Percentiles rank a stretch among this genome's conserved stretches.
phyloP scores from a whole-genome alignment of 2,329 filamentous ascomycete species.

The Fusarium nisikadoi region DNA sequence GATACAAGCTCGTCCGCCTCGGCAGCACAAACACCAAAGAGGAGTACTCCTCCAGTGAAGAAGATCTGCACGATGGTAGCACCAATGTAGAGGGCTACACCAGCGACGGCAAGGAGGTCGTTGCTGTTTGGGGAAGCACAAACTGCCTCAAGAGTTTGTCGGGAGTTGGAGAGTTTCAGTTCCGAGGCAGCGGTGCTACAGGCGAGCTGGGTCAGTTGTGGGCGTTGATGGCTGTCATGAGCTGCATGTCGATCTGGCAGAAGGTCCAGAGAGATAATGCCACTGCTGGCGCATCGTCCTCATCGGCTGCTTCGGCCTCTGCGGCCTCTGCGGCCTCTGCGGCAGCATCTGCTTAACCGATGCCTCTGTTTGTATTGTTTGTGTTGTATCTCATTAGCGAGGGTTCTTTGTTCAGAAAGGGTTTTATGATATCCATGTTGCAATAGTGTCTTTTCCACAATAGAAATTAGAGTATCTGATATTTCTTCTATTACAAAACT shows the following conservation, averaged over 20 bases:
- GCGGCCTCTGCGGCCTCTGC: not conserved
- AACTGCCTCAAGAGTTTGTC: slow-evolving; percentile 25
- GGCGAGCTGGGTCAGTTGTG: slow-evolving; percentile 42
- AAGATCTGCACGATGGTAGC: not conserved
- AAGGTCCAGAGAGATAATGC: slow-evolving; percentile 18
- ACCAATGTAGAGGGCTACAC: slow-evolving; percentile 27
- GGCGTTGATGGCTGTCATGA: slow-evolving; percentile 43
- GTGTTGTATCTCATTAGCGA: not conserved
- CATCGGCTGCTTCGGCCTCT: slow-evolving; percentile 2
- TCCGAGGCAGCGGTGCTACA: slow-evolving; percentile 41
- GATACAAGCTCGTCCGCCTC: slow-evolving; percentile 43
- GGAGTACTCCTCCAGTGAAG: slow-evolving; percentile 14
- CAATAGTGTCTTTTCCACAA: not conserved
- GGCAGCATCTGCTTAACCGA: not conserved
- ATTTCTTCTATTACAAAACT: too few species aligned
- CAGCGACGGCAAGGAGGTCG: slow-evolving; percentile 40
- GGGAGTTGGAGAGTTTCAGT: slow-evolving; percentile 40
- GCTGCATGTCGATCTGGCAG: slow-evolving; percentile 41
- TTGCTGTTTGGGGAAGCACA: slow-evolving; percentile 37
- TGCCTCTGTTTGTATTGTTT: not conserved
- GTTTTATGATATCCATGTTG: slow-evolving; percentile 6
- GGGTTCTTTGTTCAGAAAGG: not conserved
- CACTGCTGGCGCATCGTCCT: not conserved
- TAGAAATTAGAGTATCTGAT: not conserved
- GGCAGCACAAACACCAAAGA: slow-evolving; percentile 13